Conservation (phyloP, 208 protist genomes). For the Vickermania spadyakhi region DNA sequence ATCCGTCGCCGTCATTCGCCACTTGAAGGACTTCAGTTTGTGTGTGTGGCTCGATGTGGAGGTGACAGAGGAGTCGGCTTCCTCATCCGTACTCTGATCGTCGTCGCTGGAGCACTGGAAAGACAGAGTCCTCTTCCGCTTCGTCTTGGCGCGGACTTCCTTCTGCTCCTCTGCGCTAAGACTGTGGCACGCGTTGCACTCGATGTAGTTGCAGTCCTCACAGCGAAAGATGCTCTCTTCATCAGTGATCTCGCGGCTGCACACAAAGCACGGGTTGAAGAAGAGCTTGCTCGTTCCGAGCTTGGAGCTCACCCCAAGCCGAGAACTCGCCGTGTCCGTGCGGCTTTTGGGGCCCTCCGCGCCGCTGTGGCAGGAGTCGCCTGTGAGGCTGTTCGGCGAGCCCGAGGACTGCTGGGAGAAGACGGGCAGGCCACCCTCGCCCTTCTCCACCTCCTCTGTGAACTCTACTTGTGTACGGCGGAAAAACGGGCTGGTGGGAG, state of each 20-base stretch:
- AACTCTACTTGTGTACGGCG: not conserved
- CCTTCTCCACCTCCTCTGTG: not conserved
- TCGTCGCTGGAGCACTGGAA: not conserved
- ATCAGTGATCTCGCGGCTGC: slow-evolving; percentile 49
- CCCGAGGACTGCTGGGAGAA: too few species aligned
- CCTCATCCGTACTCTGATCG: not conserved
- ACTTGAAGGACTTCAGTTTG: slow-evolving; percentile 39
- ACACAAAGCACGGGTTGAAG: slow-evolving; percentile 58
- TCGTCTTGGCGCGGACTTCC: not conserved
- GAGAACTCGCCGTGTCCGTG: not conserved
- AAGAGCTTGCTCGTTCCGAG: slow-evolving; percentile 44
- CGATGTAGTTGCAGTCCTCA: slow-evolving; percentile 54
- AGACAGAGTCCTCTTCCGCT: not conserved
- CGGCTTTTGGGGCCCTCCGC: too few species aligned
- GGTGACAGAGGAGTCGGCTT: not conserved
- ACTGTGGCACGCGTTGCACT: slow-evolving; percentile 41
- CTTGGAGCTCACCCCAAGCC: not conserved
- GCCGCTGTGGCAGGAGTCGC: too few species aligned
- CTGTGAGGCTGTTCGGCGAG: too few species aligned
- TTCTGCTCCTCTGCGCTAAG: slow-evolving; percentile 5
- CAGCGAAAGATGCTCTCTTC: slow-evolving; percentile 61
- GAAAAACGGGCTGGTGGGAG: too few species aligned
- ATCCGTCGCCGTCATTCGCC: slow-evolving; percentile 10
- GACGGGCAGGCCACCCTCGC: not conserved
- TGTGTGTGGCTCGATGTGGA: slow-evolving; percentile 25